These are phyloP conservation scores for Mayamaea pseudoterrestris DNA, from an alignment of 108 stramenopile genomes.

Conservation along the genomic window DNA sequence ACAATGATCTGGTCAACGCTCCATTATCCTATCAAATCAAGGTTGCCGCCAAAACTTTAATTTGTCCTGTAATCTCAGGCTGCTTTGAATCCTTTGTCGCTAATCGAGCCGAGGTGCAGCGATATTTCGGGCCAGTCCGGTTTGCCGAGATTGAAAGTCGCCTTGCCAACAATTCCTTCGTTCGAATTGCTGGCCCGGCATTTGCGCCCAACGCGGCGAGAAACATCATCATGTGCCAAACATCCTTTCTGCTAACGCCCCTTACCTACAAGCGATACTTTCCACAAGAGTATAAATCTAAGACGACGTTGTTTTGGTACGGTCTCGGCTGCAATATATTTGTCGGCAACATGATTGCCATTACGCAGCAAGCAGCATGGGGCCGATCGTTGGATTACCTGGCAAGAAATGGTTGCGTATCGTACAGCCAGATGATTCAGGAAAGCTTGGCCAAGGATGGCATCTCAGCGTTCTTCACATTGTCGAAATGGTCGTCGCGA, in stretches of 20 bases:
- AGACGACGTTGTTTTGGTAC: slow-evolving; percentile 49
- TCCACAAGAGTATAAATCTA: slow-evolving; percentile 56
- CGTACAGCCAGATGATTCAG: slow-evolving; percentile 33
- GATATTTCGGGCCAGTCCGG: slow-evolving; percentile 39
- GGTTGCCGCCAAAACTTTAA: slow-evolving; percentile 20
- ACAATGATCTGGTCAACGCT: no score
- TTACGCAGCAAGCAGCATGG: slow-evolving; percentile 73
- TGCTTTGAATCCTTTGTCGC: slow-evolving; percentile 42
- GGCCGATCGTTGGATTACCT: slow-evolving; percentile 48
- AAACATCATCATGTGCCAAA: slow-evolving; percentile 49
- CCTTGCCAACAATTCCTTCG: slow-evolving; percentile 16
- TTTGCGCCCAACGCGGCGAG: slow-evolving; percentile 12
- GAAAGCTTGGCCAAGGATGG: slow-evolving; percentile 38
- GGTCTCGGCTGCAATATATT: slow-evolving; percentile 62
- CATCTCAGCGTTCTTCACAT: slow-evolving; percentile 53
- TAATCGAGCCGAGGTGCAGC: slow-evolving; percentile 68
- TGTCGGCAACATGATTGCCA: slow-evolving; percentile 55
- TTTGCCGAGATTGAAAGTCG: slow-evolving; percentile 31
- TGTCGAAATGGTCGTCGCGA: slow-evolving; percentile 56
- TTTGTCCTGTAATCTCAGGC: slow-evolving; percentile 36
- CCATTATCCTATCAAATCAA: background rate
- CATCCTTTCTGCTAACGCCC: slow-evolving; percentile 53
- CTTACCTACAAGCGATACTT: slow-evolving; percentile 52
- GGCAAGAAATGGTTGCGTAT: slow-evolving; percentile 13
- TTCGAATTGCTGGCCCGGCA: slow-evolving; percentile 7